phyloP scores from a whole-genome alignment of 768 basidiomycete genomes.

The Trametes cubensis region DNA sequence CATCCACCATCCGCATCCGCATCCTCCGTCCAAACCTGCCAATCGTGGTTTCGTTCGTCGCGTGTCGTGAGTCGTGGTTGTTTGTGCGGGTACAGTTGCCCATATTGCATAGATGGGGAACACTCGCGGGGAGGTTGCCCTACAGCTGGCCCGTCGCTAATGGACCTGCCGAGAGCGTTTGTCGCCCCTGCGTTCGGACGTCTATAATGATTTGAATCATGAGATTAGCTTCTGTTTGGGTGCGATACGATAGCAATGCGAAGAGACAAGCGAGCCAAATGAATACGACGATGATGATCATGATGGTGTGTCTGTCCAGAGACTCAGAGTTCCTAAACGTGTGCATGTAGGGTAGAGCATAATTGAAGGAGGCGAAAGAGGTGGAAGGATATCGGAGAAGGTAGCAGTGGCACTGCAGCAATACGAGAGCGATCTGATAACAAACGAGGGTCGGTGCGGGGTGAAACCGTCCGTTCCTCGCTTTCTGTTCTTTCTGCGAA shows the following conservation, averaged over 20 bases:
- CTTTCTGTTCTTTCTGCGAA: too few relatives aligned
- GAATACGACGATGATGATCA: too few relatives aligned
- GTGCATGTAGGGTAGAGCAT: too few relatives aligned
- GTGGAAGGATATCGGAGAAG: background rate
- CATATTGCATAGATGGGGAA: too few relatives aligned
- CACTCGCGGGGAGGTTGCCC: background rate
- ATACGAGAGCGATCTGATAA: slow-evolving; percentile 7
- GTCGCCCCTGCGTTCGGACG: slow-evolving; percentile 1
- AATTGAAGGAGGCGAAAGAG: too few relatives aligned
- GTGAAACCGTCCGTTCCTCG: too few relatives aligned
- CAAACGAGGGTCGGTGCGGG: background rate
- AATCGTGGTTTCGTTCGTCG: slow-evolving; percentile 1
- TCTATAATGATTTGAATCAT: slow-evolving; percentile 1
- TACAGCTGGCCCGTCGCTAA: background rate
- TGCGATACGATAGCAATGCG: slow-evolving; percentile 3
- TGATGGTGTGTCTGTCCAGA: too few relatives aligned
- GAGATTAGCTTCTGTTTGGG: slow-evolving; percentile 4
- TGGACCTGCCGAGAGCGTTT: slow-evolving; percentile 1
- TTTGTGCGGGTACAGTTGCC: too few relatives aligned
- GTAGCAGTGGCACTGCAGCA: background rate
- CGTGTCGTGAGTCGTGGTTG: too few relatives aligned
- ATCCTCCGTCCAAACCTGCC: background rate
- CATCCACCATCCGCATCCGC: background rate
- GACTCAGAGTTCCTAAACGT: too few relatives aligned
- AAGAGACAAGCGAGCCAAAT: background rate